Base-by-base conservation (phyloP, 2,329 filamentous ascomycete genomes). In the Aspergillus tanneri region DNA sequence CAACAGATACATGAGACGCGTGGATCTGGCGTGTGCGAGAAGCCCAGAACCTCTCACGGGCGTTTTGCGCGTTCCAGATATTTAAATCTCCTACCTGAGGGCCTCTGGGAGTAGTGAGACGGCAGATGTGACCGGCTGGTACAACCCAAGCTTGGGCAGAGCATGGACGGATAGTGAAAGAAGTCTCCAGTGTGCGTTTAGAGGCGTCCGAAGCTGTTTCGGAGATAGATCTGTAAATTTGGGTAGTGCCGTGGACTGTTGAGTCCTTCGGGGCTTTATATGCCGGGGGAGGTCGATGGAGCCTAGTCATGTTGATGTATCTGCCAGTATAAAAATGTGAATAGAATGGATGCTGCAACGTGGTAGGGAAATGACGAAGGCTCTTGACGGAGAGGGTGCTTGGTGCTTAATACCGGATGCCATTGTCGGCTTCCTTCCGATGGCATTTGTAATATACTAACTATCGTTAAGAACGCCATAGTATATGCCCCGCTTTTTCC, bases 41-140 rank as follows among this genome's bases (percentile, higher is more conserved):
- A 1, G 89, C 88, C 89, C 88, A 95, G 73, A 95, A 89, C 34
- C 83, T 78, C 66, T 95, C 89, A 11, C 87, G 81, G 0, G 88
- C 86, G 66, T 93, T 90, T 54, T 84, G 72, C 4, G 78, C 76
- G 59, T 86, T 88, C 87, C 87, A 95, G 59, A 93, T 79, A 66
- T 95, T 95, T 14, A 93, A 72, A 60, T 93, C 89, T 45, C 88
- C 87, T 40, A 95, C 88, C 71, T 95, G 89, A 0, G 89, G 83
- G 0, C 89, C 89, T 46, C 85, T 74, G 0, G 87, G 87, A 0
- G 88, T 92, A 48, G 83, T 86, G 53, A 95, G 83, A 11, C 84
- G 81, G 51, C 88, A 81, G 47, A 93, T 79, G 40, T 78, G 78
- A 3, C 87, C 86, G 1, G 81, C 81, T 0, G 82, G 78, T 0